Base-by-base conservation (phyloP, 768 basidiomycete species). In the Amanita subjunquillea region DNA sequence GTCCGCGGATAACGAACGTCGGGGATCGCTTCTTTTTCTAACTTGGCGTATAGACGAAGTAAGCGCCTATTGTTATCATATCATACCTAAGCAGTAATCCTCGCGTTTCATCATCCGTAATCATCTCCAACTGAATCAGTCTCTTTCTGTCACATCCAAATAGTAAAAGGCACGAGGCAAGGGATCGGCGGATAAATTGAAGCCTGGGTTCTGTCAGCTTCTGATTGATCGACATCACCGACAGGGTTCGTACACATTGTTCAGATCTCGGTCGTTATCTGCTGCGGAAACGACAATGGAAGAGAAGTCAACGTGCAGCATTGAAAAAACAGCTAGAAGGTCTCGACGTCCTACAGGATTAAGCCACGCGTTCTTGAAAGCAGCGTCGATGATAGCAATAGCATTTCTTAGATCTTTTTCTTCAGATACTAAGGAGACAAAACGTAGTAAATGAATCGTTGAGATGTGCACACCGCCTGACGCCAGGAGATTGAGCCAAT, bases 381-480 rank as follows among this genome's bases (percentile, higher is more conserved):
- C 62, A 7, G 78, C 74, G 54, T 77, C 74, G n/a, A 79, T 64
- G 2, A 88, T 63, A n/a, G 76, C 57, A 12, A 72, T 64, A 7
- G 73, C 74, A 51, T 79, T 73, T 6, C 65, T 50, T 8, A 86
- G 63, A 2, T 50, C 58, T 15, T 57, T 54, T 2, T 69, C 72
- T 23, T 69, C 60, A 10, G 61, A 60, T 4, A 75, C 69, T 17
- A 78, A 61, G 7, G 64, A 55, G 4, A 72, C 69, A 43, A 82
- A 75, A 36, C 74, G 74, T 25, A 67, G 63, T 58, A 82, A 80
- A 4, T 73, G 72, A 3, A 68, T 51, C 4, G 74, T 65, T 2
- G 86, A 75, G 30, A 89, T 72, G 37, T 83, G 78, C 25, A 87
- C 73, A 2, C 83, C 86, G 6, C 85, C 85, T 45, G 71, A 69